A percentile compares a stretch with the other conserved stretches of the same genome.
These are phyloP conservation scores for Cicer judaicum DNA, from an alignment of 306 rosid species.

Conservation along the genomic window DNA sequence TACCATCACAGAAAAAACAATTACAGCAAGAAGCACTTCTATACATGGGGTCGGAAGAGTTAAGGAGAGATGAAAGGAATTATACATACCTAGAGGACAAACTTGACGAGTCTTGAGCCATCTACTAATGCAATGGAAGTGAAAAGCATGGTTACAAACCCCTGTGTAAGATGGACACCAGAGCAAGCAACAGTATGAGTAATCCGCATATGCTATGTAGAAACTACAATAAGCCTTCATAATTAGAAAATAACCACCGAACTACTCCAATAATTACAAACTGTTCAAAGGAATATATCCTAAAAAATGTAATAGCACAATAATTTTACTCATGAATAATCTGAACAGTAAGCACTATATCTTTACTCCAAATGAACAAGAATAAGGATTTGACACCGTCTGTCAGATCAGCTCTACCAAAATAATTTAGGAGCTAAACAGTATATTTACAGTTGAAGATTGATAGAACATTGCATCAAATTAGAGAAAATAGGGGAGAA, in stretches of 20 bases:
- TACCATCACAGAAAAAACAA: slow-evolving; percentile 18
- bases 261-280: slow-evolving; percentile 1
- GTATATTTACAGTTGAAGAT: not conserved
- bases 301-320: slow-evolving; percentile 13
- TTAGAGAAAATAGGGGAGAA: not conserved
- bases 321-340: slow-evolving; percentile 22
- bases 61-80: slow-evolving; percentile 28
- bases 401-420: slow-evolving; percentile 5
- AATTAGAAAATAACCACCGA: slow-evolving; percentile 6
- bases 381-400: not conserved
- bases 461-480: not conserved
- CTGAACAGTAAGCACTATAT: not conserved
- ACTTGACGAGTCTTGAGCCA: slow-evolving; percentile 69
- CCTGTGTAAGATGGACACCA: slow-evolving; percentile 47
- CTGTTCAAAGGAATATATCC: slow-evolving; percentile 11
- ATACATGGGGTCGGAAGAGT: not conserved
- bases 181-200: slow-evolving; percentile 28
- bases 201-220: slow-evolving; percentile 29
- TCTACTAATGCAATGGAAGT: slow-evolving; percentile 63
- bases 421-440: not conserved
- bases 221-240: slow-evolving; percentile 15
- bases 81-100: slow-evolving; percentile 71
- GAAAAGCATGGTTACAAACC: slow-evolving; percentile 63
- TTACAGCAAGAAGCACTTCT: slow-evolving; percentile 22
- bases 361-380: not conserved